Evolutionary conservation across 208 protist genomes (phyloP), one percentile per base, ranked within the genome.

Genomic region (Trypanosoma theileri): DNA sequence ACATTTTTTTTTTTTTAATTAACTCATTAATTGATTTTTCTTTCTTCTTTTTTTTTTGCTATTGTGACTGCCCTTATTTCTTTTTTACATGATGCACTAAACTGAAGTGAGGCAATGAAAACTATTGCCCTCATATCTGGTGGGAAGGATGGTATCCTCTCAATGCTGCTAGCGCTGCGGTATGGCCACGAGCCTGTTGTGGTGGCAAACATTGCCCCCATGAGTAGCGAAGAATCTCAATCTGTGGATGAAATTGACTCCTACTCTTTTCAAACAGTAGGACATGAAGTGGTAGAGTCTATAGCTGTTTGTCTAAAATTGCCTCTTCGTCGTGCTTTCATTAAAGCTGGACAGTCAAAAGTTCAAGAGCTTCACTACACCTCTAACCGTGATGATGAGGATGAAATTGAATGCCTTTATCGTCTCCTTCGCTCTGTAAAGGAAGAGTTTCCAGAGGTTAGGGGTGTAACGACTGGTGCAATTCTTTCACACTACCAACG

Each of bases 181-280:
- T 80, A 98, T 58, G 98, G 98, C 0, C 98, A 99, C 76, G 72
- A 91, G 28, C 84, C 99, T 0, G 82, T 98, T 4, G 97, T 98
- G 4, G 51, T 99, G 11, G 98, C 93, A 14, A 99, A 99, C 86
- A 87, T 99, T 19, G 70, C 67, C 0, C 88, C 82, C 9, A 21
- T 56, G 11, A 65, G 69, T 14, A 53, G 53, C 16, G 73, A 52
- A 10, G 60, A 65, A 1, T 16, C 55, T 11, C 53, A 70, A n/a
- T 58, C 77, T 13, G 75, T 74, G 24, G 61, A 90, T 31, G 98
- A 99, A 73, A 75, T 99, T 24, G 98, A 99, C 77, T 98, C 93
- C 24, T 99, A 95, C 84, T 99, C 98, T 91, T 99, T 98, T 79
- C 98, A 99, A 84, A 99, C 98, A 0, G 98, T 99, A 11, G 98